A percentile compares a stretch with the other conserved stretches of the same genome.
phyloP scores from a whole-genome alignment of 2,329 filamentous ascomycete genomes.

The Cytospora leucostoma region DNA sequence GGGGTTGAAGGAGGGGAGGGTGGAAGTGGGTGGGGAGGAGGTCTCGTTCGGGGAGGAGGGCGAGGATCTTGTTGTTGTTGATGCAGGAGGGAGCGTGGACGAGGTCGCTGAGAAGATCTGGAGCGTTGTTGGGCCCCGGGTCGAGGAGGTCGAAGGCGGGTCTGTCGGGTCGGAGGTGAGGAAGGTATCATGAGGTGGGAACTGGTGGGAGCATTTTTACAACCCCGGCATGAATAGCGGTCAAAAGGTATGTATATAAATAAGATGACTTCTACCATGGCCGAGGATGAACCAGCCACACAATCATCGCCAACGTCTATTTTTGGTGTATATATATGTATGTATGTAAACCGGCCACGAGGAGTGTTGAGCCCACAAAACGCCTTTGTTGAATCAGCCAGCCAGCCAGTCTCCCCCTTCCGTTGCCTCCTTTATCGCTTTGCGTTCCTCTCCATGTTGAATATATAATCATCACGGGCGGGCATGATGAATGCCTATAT shows the following conservation, averaged over 20 bases:
- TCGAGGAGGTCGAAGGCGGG: slow-evolving; percentile 50
- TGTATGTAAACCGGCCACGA: background rate
- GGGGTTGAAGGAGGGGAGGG: slow-evolving; percentile 51
- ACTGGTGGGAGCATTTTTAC: background rate
- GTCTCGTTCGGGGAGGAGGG: slow-evolving; percentile 50
- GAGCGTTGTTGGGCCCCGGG: slow-evolving; percentile 48
- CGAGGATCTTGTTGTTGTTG: slow-evolving; percentile 56
- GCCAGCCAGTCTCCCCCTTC: background rate
- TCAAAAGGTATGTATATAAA: background rate
- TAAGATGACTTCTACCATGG: background rate
- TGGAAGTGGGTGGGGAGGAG: slow-evolving; percentile 23
- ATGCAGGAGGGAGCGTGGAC: slow-evolving; percentile 56
- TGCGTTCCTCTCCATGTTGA: slow-evolving; percentile 18
- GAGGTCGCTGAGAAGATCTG: slow-evolving; percentile 60
- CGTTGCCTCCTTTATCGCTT: slow-evolving; percentile 2
- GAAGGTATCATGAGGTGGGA: slow-evolving; percentile 42
- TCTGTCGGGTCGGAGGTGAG: slow-evolving; percentile 50
- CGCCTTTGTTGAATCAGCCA: slow-evolving; percentile 15
- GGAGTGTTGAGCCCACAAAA: slow-evolving; percentile 32
- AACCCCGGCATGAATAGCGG: background rate
- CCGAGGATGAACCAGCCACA: background rate
- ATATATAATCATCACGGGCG: slow-evolving; percentile 10
- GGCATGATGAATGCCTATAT: slow-evolving; percentile 27
- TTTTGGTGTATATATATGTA: slow-evolving; percentile 18
- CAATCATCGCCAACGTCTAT: background rate